Evolutionary conservation across 331 rosid genomes (phyloP).

Genomic region (Acacia concinna): DNA sequence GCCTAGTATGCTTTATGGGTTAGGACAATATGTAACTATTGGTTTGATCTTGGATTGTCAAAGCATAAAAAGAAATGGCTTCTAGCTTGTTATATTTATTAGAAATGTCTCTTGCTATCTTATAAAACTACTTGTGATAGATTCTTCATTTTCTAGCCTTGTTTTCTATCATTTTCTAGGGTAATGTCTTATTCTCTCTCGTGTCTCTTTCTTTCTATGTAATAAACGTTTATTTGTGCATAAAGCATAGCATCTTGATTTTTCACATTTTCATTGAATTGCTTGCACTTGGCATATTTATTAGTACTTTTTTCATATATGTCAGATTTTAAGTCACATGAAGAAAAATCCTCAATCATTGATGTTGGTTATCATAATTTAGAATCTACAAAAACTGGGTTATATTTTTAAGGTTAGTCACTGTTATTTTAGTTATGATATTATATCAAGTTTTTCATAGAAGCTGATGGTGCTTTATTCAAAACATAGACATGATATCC

Average conservation of each 20-base stretch:
- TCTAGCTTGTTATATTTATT: neutral
- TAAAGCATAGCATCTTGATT: neutral
- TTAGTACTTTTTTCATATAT: constrained; percentile 33
- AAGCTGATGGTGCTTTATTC: constrained; percentile 12
- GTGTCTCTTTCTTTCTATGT: neutral
- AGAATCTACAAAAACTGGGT: constrained; percentile 77
- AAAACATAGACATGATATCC: constrained; percentile 17
- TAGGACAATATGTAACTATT: neutral
- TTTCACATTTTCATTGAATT: constrained; percentile 4
- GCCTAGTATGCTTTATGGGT: neutral
- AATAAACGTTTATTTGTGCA: neutral
- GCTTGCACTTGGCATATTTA: constrained; percentile 23
- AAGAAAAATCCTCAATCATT: constrained; percentile 68
- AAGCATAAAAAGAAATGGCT: constrained; percentile 14
- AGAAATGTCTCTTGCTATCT: neutral
- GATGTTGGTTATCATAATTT: constrained; percentile 74
- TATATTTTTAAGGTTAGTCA: constrained; percentile 71
- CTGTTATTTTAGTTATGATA: constrained; percentile 28
- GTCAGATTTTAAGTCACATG: constrained; percentile 78
- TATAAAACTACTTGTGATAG: neutral
- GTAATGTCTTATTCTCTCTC: neutral
- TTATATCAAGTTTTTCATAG: constrained; percentile 6
- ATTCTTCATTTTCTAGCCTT: constrained; percentile 4
- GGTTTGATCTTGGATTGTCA: constrained; percentile 25
- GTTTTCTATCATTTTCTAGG: neutral